Percentiles rank a stretch among this genome's conserved stretches.
These are phyloP conservation scores for Penicillium arizonense DNA, from an alignment of 495 filamentous ascomycete genomes.

Conservation along the genomic window DNA sequence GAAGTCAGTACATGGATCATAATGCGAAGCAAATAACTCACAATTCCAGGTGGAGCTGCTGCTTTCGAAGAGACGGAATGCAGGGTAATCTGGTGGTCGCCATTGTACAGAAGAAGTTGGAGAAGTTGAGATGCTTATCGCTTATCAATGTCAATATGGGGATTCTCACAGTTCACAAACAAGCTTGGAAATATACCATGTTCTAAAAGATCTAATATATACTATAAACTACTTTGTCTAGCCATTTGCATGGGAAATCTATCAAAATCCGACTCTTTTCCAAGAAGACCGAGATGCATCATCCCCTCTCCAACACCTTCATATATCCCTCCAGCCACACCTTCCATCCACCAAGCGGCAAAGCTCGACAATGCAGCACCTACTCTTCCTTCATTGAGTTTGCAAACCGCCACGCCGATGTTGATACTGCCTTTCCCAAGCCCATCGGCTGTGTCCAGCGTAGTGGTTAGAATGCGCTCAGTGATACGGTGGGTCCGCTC, in stretches of 20 bases:
- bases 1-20: background rate
- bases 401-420: conserved; percentile 48
- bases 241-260: conserved; percentile 8
- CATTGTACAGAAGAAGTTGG: conserved; percentile 24
- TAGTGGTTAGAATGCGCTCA: conserved; percentile 48
- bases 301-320: conserved; percentile 65
- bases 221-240: conserved; percentile 4
- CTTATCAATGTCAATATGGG: background rate
- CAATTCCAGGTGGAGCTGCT: conserved; percentile 79
- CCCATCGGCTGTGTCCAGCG: conserved; percentile 50
- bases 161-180: too few relatives aligned
- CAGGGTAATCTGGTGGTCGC: conserved; percentile 42
- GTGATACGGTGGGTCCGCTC: conserved; percentile 64
- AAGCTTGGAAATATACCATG: background rate
- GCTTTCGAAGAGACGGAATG: conserved; percentile 50
- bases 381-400: conserved; percentile 56
- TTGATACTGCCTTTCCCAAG: conserved; percentile 50
- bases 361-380: conserved; percentile 50
- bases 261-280: conserved; percentile 26
- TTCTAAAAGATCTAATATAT: background rate
- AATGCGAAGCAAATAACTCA: conserved; percentile 34
- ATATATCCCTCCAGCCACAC: conserved; percentile 59
- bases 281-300: conserved; percentile 40
- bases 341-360: conserved; percentile 56
- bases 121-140: background rate